These are phyloP conservation scores for Backusella westeae DNA, from an alignment of 192 early-diverging fungal species.

Conservation along the genomic window DNA sequence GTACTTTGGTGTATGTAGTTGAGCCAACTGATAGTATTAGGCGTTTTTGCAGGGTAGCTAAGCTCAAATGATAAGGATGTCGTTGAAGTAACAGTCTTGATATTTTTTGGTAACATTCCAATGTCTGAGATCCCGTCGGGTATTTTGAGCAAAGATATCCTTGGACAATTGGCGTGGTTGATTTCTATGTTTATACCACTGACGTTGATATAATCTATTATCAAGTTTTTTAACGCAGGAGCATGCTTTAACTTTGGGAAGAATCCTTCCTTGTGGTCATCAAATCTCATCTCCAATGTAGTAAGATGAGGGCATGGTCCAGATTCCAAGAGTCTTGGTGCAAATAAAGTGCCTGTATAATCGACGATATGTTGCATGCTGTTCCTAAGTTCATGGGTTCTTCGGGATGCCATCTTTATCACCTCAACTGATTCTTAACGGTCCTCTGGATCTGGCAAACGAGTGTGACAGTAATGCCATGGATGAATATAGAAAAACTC, in stretches of 20 bases:
- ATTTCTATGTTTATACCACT: neutral
- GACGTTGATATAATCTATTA: neutral
- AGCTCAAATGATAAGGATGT: too few species aligned
- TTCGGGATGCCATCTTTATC: neutral
- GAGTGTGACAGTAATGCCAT: too few species aligned
- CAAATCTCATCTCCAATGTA: neutral
- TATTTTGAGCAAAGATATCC: neutral
- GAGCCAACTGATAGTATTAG: too few species aligned
- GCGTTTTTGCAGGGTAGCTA: too few species aligned
- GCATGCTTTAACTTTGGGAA: neutral
- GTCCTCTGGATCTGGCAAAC: too few species aligned
- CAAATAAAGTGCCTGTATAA: neutral
- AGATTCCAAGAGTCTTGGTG: neutral
- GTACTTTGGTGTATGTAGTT: too few species aligned
- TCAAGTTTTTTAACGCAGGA: neutral
- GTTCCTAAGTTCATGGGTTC: neutral
- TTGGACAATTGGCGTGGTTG: neutral
- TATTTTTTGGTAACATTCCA: too few species aligned
- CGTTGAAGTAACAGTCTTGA: too few species aligned
- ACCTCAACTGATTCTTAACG: neutral
- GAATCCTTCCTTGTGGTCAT: neutral
- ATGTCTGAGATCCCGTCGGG: too few species aligned
- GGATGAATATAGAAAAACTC: too few species aligned
- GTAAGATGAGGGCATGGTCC: neutral
- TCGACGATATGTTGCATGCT: neutral